Percentiles rank a stretch among this genome's conserved stretches.
These are phyloP conservation scores for Populus hybrid DNA, from an alignment of 441 rosid genomes.

Conservation along the genomic window DNA sequence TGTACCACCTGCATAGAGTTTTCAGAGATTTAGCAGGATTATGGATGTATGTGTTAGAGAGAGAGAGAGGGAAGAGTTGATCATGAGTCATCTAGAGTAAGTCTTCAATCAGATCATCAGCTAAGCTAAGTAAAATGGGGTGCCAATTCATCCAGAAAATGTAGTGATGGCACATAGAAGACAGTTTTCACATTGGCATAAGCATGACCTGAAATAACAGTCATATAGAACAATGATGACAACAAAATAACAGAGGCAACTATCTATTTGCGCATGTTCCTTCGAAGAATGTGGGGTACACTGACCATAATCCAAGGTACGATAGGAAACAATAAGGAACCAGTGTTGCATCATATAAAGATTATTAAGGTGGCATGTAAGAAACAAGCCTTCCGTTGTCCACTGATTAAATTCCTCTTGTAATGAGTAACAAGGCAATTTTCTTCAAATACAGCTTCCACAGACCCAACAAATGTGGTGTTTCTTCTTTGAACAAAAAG, in stretches of 20 bases:
- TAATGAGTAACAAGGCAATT: background rate
- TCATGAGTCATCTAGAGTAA: background rate
- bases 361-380: background rate
- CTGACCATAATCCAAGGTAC: background rate
- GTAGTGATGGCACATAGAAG: background rate
- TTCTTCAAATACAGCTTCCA: background rate
- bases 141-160: background rate
- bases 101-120: background rate
- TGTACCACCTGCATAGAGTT: background rate
- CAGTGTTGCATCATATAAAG: background rate
- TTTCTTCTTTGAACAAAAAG: background rate
- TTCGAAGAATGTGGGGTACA: background rate
- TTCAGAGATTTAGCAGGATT: background rate
- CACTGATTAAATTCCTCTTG: background rate
- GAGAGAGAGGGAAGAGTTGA: background rate
- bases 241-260: background rate
- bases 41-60: background rate
- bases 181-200: background rate
- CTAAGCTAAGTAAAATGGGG: background rate
- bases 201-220: background rate
- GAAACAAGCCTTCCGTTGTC: background rate
- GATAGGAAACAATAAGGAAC: background rate
- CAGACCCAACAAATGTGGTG: background rate
- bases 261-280: background rate
- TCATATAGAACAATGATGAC: background rate